Evolutionary conservation across 805 yeast species (phyloP), one percentile per base, ranked within the genome.

Genomic region (Lipomyces sp.): DNA sequence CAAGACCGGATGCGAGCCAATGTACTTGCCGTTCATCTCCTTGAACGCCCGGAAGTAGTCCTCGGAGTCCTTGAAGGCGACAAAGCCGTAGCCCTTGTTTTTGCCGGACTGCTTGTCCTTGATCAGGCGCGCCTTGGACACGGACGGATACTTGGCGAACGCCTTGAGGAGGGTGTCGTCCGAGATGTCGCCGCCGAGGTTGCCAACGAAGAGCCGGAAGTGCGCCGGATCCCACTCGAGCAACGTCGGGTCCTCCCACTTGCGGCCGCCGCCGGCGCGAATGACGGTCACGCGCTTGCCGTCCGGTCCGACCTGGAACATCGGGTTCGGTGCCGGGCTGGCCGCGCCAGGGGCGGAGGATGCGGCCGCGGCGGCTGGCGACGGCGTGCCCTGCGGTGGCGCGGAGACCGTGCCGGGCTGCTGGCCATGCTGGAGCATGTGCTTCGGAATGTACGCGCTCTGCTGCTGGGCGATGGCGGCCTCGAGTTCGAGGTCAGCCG

Each of bases 151-250:
- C 43, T 72, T 67, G 1, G 67, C 61, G 61, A 85, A 84, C 1
- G 86, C 81, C 21, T 70, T 64, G n/a, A 67, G 60, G n/a, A 85
- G 68, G 40, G 78, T 59, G 18, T 73, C 77, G 51, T 82, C 86
- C 22, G 74, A 77, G 2, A 80, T 90, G 59, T 84, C 90, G 3
- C 74, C 71, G 0, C 87, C 86, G 29, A 85, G 65, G 59, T 85
- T 84, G 0, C 93, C 95, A 6, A 85, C 86, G 67, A 85, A 85
- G 19, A 85, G 68, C 28, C 87, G 69, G 67, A 82, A 85, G 58
- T 84, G 88, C 16, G 72, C 68, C 0, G 89, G 86, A 61, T 84
- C 77, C 88, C 88, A 84, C 38, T 78, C 84, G 4, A 72, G 65
- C 19, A 77, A 64, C 2, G 76, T 57, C 4, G 68, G 52, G 52